A percentile compares a stretch with the other conserved stretches of the same genome.
phyloP scores from a whole-genome alignment of 1,284 basidiomycete genomes.

The Apiotrichum sp. region DNA sequence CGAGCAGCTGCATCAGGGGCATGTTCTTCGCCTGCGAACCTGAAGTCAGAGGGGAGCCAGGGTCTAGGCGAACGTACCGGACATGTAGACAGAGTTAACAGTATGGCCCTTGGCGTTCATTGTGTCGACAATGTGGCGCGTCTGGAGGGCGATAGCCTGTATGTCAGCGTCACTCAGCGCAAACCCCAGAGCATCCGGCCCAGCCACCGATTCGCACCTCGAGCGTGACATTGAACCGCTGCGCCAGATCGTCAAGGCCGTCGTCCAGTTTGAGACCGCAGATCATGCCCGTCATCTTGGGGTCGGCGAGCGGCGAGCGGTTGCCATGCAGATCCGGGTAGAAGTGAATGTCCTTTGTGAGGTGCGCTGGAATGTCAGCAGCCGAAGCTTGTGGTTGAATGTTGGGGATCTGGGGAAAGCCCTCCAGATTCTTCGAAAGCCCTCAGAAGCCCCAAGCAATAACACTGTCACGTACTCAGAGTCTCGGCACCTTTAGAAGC shows the following conservation, averaged over 20 bases:
- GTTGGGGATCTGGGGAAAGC: too few relatives aligned
- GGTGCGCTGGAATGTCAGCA: constrained; percentile 53
- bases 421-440: too few relatives aligned
- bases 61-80: constrained; percentile 39
- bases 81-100: constrained; percentile 82
- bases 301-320: constrained; percentile 90
- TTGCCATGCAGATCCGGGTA: constrained; percentile 94
- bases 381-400: too few relatives aligned
- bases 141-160: constrained; percentile 84
- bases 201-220: constrained; percentile 50
- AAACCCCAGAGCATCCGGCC: too few relatives aligned
- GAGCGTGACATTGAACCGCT: constrained; percentile 84
- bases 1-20: constrained; percentile 78
- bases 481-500: constrained; percentile 56
- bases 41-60: constrained; percentile 5
- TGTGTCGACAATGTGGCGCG: constrained; percentile 85
- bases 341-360: constrained; percentile 84
- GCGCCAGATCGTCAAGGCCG: constrained; percentile 72
- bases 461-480: constrained; percentile 47
- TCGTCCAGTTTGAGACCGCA: constrained; percentile 78
- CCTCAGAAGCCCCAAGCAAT: too few relatives aligned
- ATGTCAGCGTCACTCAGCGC: neutral
- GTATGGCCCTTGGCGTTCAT: constrained; percentile 83
- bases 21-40: constrained; percentile 85
- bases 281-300: constrained; percentile 85